A percentile compares a stretch with the other conserved stretches of the same genome.
Conservation (phyloP, 192 early-diverging fungal genomes). For the Backusella luteola region DNA sequence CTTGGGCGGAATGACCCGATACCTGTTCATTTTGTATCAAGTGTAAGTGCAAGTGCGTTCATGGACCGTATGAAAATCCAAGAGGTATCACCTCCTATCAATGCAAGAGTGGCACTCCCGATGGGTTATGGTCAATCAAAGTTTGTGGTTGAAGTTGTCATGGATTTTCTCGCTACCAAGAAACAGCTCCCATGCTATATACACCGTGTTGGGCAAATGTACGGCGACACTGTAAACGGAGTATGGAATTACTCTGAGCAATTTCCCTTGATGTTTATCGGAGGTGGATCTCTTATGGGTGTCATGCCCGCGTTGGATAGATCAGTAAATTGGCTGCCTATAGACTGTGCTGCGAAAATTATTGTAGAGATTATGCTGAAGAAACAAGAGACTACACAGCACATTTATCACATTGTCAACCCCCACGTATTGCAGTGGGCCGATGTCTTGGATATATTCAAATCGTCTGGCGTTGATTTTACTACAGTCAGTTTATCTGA, state of each 20-base stretch:
- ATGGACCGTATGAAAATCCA: neutral
- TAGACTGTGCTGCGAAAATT: constrained; percentile 20
- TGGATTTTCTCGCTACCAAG: constrained; percentile 7
- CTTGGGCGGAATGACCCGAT: constrained; percentile 4
- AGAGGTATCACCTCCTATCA: constrained; percentile 14
- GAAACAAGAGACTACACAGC: neutral
- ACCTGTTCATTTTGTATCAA: constrained; percentile 29
- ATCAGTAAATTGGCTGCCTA: constrained; percentile 29
- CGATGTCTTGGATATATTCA: constrained; percentile 6
- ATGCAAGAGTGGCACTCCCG: constrained; percentile 17
- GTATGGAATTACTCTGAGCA: constrained; percentile 32
- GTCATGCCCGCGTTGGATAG: constrained; percentile 20
- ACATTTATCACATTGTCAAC: constrained; percentile 27
- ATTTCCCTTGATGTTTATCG: constrained; percentile 24
- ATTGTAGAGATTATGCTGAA: constrained; percentile 23
- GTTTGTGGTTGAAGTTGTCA: constrained; percentile 26
- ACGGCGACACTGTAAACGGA: constrained; percentile 24
- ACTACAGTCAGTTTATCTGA: neutral
- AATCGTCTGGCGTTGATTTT: constrained; percentile 20
- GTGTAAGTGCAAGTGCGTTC: constrained; percentile 23
- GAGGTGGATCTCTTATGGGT: constrained; percentile 20
- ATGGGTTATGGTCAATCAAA: constrained; percentile 37
- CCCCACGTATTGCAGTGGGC: constrained; percentile 24
- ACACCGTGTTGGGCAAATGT: constrained; percentile 32
- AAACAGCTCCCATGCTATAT: constrained; percentile 25